Evolutionary conservation across 768 basidiomycete species (phyloP), one percentile per base, ranked within the genome.

Genomic region (Mrakia hoshinonis): DNA sequence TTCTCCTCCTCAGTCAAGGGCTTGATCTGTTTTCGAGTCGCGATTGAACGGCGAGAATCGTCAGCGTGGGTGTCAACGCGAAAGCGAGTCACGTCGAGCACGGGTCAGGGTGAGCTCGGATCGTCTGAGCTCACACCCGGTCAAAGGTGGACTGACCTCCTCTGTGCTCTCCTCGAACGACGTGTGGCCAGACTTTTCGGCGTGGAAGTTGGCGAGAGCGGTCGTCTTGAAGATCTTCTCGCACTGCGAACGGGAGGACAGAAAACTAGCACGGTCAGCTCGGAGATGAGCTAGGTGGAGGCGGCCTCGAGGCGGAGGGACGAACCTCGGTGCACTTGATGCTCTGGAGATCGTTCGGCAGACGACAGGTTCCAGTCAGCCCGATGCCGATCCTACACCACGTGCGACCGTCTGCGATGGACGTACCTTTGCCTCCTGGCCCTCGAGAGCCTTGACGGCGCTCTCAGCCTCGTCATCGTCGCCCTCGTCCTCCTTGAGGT

Each of bases 1-100:
- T 88, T 95, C 80, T 98, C 92, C 76, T 94, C 92, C 80, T 97
- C 93, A 0, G 94, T 97, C 65, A 99, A 79, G 0, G 95, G 93
- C 78, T 92, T 92, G 79, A 97, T 86, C 91, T 92, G 69, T 3
- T 18, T 55, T 11, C 29, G 47, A 61, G 20, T 38, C 55, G 22
- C 10, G n/a, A 43, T 22, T 11, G 0, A 2, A 4, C 31, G 34
- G 43, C 20, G 5, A 24, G 43, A 51, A 52, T 49, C 55, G 22
- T 54, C 51, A 70, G 46, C 62, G 48, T 36, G 22, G 29, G 20
- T 11, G 61, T 74, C 61, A 70, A 36, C 36, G 24, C 34, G 43
- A 31, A 47, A 65, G 43, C 26, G 24, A 39, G 15, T 36, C 38
- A 22, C 18, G 6, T 3, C 4, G 62, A 39, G 62, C 3, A 18